Conservation (phyloP, 352 stramenopile genomes). For the Phytophthora constricta region DNA sequence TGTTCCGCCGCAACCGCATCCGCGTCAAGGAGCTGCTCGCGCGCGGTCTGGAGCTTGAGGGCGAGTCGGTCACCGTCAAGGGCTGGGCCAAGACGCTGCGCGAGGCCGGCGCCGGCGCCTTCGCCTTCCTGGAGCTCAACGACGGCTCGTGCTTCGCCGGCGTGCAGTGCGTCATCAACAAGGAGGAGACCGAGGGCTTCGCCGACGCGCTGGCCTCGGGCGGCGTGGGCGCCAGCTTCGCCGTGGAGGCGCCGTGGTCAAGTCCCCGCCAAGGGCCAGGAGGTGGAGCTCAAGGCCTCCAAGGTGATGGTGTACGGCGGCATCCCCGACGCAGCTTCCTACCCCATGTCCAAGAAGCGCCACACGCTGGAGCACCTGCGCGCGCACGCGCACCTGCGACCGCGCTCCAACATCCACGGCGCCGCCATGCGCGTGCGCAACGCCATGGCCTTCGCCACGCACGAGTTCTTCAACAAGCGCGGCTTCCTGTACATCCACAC, state of each 20-base stretch:
- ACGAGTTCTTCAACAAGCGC: conserved; percentile 94
- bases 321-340: conserved; percentile 87
- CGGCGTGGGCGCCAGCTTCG: conserved; percentile 87
- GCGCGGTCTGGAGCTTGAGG: conserved; percentile 66
- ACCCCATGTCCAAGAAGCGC: conserved; percentile 94
- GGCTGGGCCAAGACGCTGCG: conserved; percentile 95
- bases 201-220: conserved; percentile 76
- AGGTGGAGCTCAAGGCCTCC: conserved; percentile 92
- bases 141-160: conserved; percentile 92
- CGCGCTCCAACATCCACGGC: conserved; percentile 92
- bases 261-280: conserved; percentile 91
- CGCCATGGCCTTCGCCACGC: conserved; percentile 93
- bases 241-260: conserved; percentile 88
- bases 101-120: conserved; percentile 86
- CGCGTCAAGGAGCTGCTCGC: conserved; percentile 86
- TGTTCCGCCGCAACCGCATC: conserved; percentile 85
- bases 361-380: conserved; percentile 95
- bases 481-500: conserved; percentile 97
- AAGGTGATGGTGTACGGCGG: conserved; percentile 87
- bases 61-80: conserved; percentile 91
- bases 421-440: conserved; percentile 93
- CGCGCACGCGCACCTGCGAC: conserved; percentile 92
- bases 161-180: conserved; percentile 90
- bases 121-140: conserved; percentile 96
- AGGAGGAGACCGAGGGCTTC: conserved; percentile 82